Evolutionary conservation across 2,329 filamentous ascomycete species (phyloP).

Genomic region (Pseudogymnoascus sp.): DNA sequence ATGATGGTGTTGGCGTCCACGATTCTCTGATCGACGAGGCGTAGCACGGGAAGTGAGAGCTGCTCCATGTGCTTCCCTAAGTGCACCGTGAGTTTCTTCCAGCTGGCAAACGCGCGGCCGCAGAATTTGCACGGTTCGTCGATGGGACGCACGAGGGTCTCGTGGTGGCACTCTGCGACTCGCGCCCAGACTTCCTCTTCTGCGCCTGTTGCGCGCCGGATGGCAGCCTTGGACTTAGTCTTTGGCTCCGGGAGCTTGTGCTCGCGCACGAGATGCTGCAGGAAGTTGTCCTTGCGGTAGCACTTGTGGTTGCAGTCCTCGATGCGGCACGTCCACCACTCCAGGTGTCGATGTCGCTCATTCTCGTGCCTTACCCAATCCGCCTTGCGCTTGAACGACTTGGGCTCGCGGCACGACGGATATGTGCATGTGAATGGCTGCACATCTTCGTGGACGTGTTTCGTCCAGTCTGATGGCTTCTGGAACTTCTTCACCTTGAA

Average conservation of each 20-base stretch:
- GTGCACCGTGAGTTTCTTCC: constrained; percentile 93
- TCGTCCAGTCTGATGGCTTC: constrained; percentile 94
- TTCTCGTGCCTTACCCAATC: constrained; percentile 95
- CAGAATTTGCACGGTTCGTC: constrained; percentile 85
- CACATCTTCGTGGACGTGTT: constrained; percentile 89
- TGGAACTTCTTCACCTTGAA: constrained; percentile 77
- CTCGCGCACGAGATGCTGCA: constrained; percentile 84
- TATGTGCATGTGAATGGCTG: constrained; percentile 92
- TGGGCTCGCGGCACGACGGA: constrained; percentile 70
- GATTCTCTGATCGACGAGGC: constrained; percentile 43
- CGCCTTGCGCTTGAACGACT: constrained; percentile 90
- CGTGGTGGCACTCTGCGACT: constrained; percentile 67
- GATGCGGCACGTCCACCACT: constrained; percentile 83
- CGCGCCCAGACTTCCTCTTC: constrained; percentile 64
- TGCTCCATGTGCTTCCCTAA: constrained; percentile 91
- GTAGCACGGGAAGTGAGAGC: constrained; percentile 72
- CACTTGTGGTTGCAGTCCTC: constrained; percentile 75
- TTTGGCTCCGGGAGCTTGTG: constrained; percentile 81
- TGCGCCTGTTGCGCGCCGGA: constrained; percentile 46
- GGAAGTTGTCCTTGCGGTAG: constrained; percentile 84
- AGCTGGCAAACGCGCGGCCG: constrained; percentile 67
- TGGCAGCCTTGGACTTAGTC: constrained; percentile 62
- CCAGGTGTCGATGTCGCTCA: constrained; percentile 78
- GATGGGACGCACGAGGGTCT: constrained; percentile 55
- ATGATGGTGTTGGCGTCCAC: constrained; percentile 56